Evolutionary conservation across 768 basidiomycete genomes (phyloP).

Genomic region (Termitomyces sp.): DNA sequence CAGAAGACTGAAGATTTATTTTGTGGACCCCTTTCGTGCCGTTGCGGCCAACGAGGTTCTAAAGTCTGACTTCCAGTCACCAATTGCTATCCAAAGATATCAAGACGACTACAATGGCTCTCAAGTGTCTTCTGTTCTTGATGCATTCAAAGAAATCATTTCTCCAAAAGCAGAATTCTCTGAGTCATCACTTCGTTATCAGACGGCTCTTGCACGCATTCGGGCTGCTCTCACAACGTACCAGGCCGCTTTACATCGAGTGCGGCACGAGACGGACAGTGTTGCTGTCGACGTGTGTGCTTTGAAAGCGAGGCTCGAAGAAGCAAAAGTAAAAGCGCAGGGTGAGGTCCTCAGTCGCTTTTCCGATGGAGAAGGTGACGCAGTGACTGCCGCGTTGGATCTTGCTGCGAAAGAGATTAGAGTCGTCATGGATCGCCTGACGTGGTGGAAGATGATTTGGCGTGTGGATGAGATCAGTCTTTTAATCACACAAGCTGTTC

Average conservation of each 20-base stretch:
- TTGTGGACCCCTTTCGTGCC: slow-evolving; percentile 60
- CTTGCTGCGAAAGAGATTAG: slow-evolving; percentile 36
- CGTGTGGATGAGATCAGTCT: slow-evolving; percentile 44
- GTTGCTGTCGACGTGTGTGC: slow-evolving; percentile 32
- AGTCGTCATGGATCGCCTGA: slow-evolving; percentile 37
- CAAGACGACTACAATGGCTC: slow-evolving; percentile 62
- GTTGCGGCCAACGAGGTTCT: slow-evolving; percentile 49
- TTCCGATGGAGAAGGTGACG: slow-evolving; percentile 19
- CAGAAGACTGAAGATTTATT: slow-evolving; percentile 31
- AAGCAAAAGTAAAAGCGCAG: slow-evolving; percentile 32
- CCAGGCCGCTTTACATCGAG: slow-evolving; percentile 25
- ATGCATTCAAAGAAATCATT: slow-evolving; percentile 31
- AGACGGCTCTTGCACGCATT: slow-evolving; percentile 36
- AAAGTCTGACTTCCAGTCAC: slow-evolving; percentile 40
- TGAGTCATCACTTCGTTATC: slow-evolving; percentile 28
- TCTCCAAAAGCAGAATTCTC: slow-evolving; percentile 8
- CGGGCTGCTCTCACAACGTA: slow-evolving; percentile 37
- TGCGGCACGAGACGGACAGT: slow-evolving; percentile 31
- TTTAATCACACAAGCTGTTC: slow-evolving; percentile 34
- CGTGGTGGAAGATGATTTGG: slow-evolving; percentile 45
- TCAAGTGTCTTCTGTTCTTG: slow-evolving; percentile 47
- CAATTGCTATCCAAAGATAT: slow-evolving; percentile 57
- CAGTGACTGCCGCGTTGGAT: slow-evolving; percentile 34
- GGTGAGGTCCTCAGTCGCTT: slow-evolving; percentile 34
- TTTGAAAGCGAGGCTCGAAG: slow-evolving; percentile 36